Base-by-base conservation (phyloP, 495 filamentous ascomycete species). In the Annulohypoxylon nitens region DNA sequence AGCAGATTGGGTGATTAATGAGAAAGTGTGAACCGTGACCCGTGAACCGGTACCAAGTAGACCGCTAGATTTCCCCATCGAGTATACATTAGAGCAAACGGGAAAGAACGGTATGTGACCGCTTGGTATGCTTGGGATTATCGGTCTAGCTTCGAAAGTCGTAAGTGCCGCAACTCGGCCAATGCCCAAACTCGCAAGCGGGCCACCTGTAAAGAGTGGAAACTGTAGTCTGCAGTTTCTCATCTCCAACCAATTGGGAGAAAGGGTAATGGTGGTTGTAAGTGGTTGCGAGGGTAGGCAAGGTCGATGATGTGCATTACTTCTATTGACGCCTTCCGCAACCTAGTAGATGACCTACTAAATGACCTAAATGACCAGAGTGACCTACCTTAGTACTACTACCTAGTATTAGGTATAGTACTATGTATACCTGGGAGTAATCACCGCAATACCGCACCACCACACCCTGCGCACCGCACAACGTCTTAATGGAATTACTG, bases 301-400 rank as follows among this genome's bases (percentile, higher is more conserved):
- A 47, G 43, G 4, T 47, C 55, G 68, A 71, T 71, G 68, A 71
- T 69, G 69, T 75, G 73, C 73, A 75, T 75, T 36, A 53, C 73
- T 75, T 75, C 64, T 66, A 66, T 72, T 72, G 73, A 75, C 48
- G 69, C 64, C 61, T 61, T 75, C 54, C 60, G 73, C 47, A 64
- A 43, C 64, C 59, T 62, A 60, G 57, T 53, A 14, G 20, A 58
- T 50, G n/a, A 36, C 23, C 39, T 26, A 54, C 33, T 58, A 41
- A 30, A 45, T 37, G 59, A 47, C 36, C 58, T 45, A 26, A 53
- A 2, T 26, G 48, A 53, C 43, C 59, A 26, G 7, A 41, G 5
- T 43, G 41, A 18, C 54, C 8, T 51, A 11, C 36, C 8, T 39
- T 30, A 30, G 30, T 30, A 30, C 30, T 30, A 30, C 30, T 30